Evolutionary conservation across 306 rosid species (phyloP).

Genomic region (Quercus bicolor): DNA sequence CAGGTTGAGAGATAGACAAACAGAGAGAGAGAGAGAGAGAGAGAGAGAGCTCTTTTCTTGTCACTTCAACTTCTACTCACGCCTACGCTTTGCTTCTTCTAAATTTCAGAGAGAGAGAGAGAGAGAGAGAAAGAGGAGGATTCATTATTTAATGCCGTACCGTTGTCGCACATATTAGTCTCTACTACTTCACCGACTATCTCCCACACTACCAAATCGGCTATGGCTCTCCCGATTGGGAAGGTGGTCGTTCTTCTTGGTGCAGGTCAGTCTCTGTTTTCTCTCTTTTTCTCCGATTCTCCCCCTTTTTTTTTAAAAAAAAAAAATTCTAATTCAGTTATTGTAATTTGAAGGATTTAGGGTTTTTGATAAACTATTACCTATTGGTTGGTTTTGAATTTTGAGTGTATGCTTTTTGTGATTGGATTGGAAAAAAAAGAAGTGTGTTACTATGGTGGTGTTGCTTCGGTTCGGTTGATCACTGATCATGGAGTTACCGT

Average conservation of each 20-base stretch:
- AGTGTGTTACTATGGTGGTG: neutral
- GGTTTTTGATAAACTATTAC: constrained; percentile 21
- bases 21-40: no score
- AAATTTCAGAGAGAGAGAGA: no score
- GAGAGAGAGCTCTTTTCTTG: no score
- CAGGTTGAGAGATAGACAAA: no score
- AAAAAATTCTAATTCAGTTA: neutral
- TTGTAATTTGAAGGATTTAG: constrained; percentile 6
- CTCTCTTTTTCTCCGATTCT: neutral
- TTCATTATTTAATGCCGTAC: constrained; percentile 29
- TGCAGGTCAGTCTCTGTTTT: constrained; percentile 51
- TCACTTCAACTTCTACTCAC: no score
- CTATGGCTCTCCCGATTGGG: constrained; percentile 79
- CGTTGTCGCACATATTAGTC: constrained; percentile 13
- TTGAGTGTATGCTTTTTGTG: neutral
- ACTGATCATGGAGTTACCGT: no score
- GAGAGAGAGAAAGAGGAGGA: neutral
- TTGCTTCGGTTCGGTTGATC: no score
- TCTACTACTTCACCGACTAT: neutral
- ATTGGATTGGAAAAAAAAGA: neutral
- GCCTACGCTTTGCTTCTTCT: no score
- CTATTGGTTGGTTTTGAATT: neutral
- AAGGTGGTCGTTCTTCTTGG: constrained; percentile 82
- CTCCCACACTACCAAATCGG: neutral
- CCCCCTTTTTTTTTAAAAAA: no score